Evolutionary conservation across 352 stramenopile genomes (phyloP), one percentile per base, ranked within the genome.

Genomic region (Phytophthora ohioensis): DNA sequence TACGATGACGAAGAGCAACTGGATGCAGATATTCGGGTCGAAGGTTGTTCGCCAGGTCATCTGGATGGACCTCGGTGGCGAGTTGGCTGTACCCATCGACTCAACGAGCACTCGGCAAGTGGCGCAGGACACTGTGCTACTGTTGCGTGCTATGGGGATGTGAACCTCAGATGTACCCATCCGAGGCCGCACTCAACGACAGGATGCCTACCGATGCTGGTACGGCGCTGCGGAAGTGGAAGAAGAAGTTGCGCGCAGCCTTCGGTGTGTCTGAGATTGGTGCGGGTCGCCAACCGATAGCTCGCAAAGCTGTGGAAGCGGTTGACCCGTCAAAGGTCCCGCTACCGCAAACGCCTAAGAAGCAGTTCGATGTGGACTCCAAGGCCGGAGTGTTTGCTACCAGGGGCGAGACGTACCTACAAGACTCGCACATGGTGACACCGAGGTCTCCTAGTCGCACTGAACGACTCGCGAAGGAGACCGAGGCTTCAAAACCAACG

Each of bases 81-180:
- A 45, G 35, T 17, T 64, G 3, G n/a, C 13, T 0, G 5, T 39
- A 10, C 27, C 42, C 0, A 30, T 55, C n/a, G 17, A 46, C 2
- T 38, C 31, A 36, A 64, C 43, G 10, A 47, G 13, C 31, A 36
- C n/a, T 47, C 43, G n/a, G 9, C 31, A 64, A 21, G 15, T 53
- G n/a, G 43, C 32, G 4, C 9, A 47, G 8, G 43, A 56, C 3
- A 55, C 57, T 2, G 57, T 64, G 31, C 34, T 30, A 27, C 57
- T 64, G 10, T 11, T 56, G 8, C n/a, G 43, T 5, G 57, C 43
- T 2, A 64, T 64, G 17, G 57, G 45, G 43, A 2, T 64, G 32
- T n/a, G 43, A 64, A 17, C 38, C 53, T 36, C 21, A 41, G 35
- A 51, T 21, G 36, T 32, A 38, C 27, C 53, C 53, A 21, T 60